Conservation (phyloP, 345 rosid species). For the Melaleuca quinquenervia region DNA sequence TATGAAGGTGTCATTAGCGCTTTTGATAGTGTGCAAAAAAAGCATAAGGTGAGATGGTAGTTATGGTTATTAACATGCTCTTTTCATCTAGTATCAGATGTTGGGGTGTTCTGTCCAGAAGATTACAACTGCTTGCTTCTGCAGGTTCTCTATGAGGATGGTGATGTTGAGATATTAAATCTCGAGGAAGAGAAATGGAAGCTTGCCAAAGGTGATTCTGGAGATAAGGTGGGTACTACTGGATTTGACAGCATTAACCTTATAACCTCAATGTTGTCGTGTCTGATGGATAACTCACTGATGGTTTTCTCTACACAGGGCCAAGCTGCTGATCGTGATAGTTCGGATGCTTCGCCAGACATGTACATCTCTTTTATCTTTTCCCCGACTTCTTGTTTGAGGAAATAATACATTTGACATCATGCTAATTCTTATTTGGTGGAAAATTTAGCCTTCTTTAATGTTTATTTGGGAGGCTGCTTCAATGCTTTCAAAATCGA, state of each 20-base stretch:
- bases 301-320: slow-evolving; percentile 28
- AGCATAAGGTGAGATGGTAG: slow-evolving; percentile 51
- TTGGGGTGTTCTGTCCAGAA: neutral
- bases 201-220: slow-evolving; percentile 22
- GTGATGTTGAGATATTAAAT: slow-evolving; percentile 56
- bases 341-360: slow-evolving; percentile 30
- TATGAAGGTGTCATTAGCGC: slow-evolving; percentile 54
- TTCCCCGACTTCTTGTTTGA: neutral
- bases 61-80: neutral
- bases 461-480: neutral
- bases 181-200: slow-evolving; percentile 57
- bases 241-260: neutral
- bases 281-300: slow-evolving; percentile 1
- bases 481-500: neutral
- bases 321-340: slow-evolving; percentile 29
- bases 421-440: neutral
- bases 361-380: slow-evolving; percentile 27
- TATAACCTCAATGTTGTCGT: neutral
- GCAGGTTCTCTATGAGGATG: slow-evolving; percentile 72
- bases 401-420: neutral
- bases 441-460: neutral
- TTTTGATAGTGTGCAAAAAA: slow-evolving; percentile 47
- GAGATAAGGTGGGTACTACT: slow-evolving; percentile 31
- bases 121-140: neutral
- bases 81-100: neutral